Percentiles rank a stretch among this genome's conserved stretches.
Conservation (phyloP, 768 basidiomycete species). For the Glaciozyma antarctica region DNA sequence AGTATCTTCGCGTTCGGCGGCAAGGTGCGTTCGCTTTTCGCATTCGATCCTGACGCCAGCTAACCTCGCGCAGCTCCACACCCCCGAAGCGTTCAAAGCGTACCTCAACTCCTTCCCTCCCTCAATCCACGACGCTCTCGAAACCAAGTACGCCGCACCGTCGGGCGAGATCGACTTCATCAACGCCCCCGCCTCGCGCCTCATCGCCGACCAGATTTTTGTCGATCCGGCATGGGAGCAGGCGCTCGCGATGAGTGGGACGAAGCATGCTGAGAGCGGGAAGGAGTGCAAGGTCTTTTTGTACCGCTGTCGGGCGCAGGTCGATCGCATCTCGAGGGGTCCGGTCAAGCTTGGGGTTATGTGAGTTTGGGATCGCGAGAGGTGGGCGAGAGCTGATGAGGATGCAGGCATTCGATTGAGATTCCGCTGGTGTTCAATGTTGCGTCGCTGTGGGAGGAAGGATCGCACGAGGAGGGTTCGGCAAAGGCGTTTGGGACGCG, state of each 20-base stretch:
- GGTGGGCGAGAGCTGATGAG: neutral
- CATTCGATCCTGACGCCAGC: too few relatives aligned
- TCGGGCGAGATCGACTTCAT: neutral
- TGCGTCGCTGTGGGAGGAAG: conserved; percentile 5
- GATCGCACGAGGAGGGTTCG: neutral
- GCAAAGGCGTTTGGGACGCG: conserved; percentile 2
- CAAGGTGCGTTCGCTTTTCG: neutral
- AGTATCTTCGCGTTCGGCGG: conserved; percentile 2
- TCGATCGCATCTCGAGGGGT: neutral
- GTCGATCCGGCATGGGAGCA: conserved; percentile 24
- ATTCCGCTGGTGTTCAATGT: conserved; percentile 26
- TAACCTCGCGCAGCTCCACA: conserved; percentile 6
- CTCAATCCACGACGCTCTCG: neutral
- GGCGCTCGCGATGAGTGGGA: conserved; percentile 1
- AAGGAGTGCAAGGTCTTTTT: conserved; percentile 5
- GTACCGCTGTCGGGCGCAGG: conserved; percentile 16
- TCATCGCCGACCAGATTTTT: conserved; percentile 26
- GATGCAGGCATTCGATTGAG: conserved; percentile 17
- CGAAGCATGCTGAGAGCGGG: neutral
- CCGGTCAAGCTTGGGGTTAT: conserved; percentile 10
- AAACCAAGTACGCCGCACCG: conserved; percentile 7
- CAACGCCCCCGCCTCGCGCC: neutral
- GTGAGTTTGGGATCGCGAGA: neutral
- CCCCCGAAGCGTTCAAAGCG: neutral
- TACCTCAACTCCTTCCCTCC: conserved; percentile 7